Conservation (phyloP, 2,329 filamentous ascomycete genomes). For the Venturia nashicola region DNA sequence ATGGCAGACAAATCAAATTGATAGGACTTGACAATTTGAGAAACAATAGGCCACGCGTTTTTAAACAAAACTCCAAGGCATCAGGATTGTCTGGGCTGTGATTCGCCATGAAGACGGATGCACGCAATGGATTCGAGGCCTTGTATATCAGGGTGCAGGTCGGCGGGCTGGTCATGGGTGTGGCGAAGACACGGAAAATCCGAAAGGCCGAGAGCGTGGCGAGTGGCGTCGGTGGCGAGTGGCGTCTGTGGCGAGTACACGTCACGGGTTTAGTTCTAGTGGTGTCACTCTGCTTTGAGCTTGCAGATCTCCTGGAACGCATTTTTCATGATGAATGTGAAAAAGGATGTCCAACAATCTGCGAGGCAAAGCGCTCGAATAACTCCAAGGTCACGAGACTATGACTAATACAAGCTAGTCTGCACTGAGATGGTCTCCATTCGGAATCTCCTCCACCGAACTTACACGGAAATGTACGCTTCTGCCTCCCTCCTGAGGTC, state of each 20-base stretch:
- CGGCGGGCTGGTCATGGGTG: no score
- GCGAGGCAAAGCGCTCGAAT: no score
- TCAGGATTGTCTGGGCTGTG: not conserved
- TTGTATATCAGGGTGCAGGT: no score
- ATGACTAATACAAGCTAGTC: no score
- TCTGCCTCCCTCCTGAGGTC: not conserved
- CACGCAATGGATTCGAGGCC: not conserved
- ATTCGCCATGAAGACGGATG: not conserved
- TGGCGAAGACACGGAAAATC: not conserved
- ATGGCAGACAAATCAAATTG: slow-evolving; percentile 1
- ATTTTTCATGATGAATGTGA: no score
- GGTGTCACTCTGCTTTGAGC: no score
- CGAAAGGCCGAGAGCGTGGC: not conserved
- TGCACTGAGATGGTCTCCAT: no score
- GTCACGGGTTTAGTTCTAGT: no score
- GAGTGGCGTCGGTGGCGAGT: no score
- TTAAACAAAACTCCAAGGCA: not conserved
- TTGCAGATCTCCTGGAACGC: no score
- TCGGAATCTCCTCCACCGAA: not conserved
- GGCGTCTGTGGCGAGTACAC: not conserved
- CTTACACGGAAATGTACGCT: not conserved
- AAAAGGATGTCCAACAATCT: no score
- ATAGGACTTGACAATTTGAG: not conserved
- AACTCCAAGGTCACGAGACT: not conserved
- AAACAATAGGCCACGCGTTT: not conserved